Evolutionary conservation across 768 basidiomycete species (phyloP), one percentile per base, ranked within the genome.

Genomic region (Lyophyllum atratum): DNA sequence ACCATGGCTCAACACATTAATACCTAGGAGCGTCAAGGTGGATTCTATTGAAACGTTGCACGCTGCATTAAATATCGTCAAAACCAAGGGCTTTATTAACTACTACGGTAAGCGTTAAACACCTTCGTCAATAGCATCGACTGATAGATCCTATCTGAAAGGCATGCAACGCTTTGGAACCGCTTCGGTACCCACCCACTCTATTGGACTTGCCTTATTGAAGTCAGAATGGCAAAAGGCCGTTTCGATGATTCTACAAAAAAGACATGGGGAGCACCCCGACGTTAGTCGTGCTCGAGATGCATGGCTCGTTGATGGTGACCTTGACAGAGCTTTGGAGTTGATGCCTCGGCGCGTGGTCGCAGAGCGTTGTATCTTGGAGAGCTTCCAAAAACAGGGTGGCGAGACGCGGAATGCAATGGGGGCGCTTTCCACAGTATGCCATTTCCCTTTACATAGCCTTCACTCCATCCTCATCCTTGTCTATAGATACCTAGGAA

Each of bases 141-240:
- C 34, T 28, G 4, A 61, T 58, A 29, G 55, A 59, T n/a, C 17
- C 55, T 48, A 37, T 45, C 43, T 46, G 54, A 29, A 39, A 92
- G 95, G 96, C 44, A 98, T 99, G 96, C 97, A 99, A 67, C 89
- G 97, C 11, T 99, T 99, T 73, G 97, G 97, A 47, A 98, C 95
- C 2, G 94, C 97, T 15, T 88, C 93, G 29, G 87, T 98, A 37
- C 95, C 96, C 4, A 98, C 97, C 0, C 97, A 99, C 67, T 79
- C 90, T 2, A 95, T 98, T 54, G 97, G 97, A 17, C 81, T 98
- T 19, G 91, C 93, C 4, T 77, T 99, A 37, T 80, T 99, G 22
- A 86, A 85, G 64, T 90, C 90, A 1, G 88, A 98, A 61, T 99
- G 95, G 95, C 85, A 91, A 52, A 82, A 82, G 59, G 97, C 97